A percentile compares a stretch with the other conserved stretches of the same genome.
Conservation (phyloP, 2,329 filamentous ascomycete genomes). For the Pyrenophora tritici-repentis region DNA sequence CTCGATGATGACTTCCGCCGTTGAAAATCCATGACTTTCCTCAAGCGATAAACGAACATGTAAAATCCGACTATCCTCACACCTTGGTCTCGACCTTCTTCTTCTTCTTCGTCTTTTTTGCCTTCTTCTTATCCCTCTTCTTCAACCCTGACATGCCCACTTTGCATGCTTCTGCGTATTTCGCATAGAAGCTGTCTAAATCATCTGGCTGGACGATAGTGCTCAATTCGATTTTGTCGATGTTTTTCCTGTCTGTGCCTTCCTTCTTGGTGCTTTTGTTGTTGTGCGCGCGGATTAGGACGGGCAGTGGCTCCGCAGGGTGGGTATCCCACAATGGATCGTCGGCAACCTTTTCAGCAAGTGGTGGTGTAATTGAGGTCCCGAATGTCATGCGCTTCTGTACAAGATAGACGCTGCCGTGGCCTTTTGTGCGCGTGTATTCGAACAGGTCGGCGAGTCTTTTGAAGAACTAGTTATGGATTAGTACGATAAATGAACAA, state of each 20-base stretch:
- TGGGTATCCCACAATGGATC: constrained; percentile 65
- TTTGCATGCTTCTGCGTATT: constrained; percentile 92
- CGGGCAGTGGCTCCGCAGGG: constrained; percentile 64
- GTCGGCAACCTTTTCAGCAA: constrained; percentile 49
- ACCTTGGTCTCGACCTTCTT: constrained; percentile 57
- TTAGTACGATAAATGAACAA: constrained; percentile 1
- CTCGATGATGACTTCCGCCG: neutral
- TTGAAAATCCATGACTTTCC: neutral
- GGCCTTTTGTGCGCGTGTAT: constrained; percentile 67
- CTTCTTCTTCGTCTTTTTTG: constrained; percentile 74
- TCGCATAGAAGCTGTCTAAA: constrained; percentile 78
- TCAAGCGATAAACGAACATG: neutral
- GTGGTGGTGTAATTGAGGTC: constrained; percentile 44
- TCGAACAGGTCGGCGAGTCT: constrained; percentile 71
- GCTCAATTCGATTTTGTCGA: constrained; percentile 72
- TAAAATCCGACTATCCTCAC: constrained; percentile 5
- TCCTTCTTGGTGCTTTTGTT: constrained; percentile 63
- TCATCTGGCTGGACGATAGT: constrained; percentile 79
- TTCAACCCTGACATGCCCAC: constrained; percentile 85
- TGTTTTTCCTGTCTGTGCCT: constrained; percentile 49
- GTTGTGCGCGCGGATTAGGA: constrained; percentile 84
- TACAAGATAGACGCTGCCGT: constrained; percentile 74
- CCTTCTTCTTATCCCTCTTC: constrained; percentile 89
- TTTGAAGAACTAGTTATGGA: constrained; percentile 68
- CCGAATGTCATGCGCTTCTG: constrained; percentile 69